Base-by-base conservation (phyloP, 2,329 filamentous ascomycete species). In the Lizonia empirigonia region DNA sequence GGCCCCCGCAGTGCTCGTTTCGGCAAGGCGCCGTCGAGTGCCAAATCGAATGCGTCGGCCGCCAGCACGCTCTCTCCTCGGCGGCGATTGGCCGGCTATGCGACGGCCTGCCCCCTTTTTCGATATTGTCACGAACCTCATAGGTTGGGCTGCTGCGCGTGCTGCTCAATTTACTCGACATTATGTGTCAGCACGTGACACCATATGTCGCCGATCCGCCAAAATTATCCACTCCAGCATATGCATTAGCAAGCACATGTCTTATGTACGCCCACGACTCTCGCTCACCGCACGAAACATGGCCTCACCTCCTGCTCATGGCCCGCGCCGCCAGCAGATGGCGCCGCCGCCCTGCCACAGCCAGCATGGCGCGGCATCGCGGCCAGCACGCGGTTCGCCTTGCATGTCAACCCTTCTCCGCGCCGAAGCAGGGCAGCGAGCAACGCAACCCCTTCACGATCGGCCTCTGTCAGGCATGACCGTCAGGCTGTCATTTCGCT, bases 191-290 rank as follows among this genome's bases (percentile, higher is more conserved):
- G 27, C 63, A 67, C 62, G 61, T 64, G 62, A 62, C 54, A 55
- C 47, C 30, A 50, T 32, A 44, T 58, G 58, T 56, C 56, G 58
- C 49, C 47, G 50, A 53, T 47, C 42, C 49, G 34, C 50, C 50
- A 53, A 32, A 45, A 37, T 52, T 45, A 56, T 56, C 49, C 47
- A 42, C 44, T 23, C 38, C 47, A 52, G 52, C 48, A 34, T 46
- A 48, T 58, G 62, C 62, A 60, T 55, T 59, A 55, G 59, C 55
- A 60, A 60, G 62, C 59, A 58, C 59, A 53, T 56, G 46, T 55
- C 50, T 59, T 55, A 60, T 64, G 58, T 60, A 53, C 57, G 53
- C 54, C 56, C 50, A 49, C 57, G 47, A 55, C 56, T 55, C 58
- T 51, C 54, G 52, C 51, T 55, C 50, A 54, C 49, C 49, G 49